Evolutionary conservation across 768 basidiomycete species (phyloP).

Genomic region (Boletus fagicola): DNA sequence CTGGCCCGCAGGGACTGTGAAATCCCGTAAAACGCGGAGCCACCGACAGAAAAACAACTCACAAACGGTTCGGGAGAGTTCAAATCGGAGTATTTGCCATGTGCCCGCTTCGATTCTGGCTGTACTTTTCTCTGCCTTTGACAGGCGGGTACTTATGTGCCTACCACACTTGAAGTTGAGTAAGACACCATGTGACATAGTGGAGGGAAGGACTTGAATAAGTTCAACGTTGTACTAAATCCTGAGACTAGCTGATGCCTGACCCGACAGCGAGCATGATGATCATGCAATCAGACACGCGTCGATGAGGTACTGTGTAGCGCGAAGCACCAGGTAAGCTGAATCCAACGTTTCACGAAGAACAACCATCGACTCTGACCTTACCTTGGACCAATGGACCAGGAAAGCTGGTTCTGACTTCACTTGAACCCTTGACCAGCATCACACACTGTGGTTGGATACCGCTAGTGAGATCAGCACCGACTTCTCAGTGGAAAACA

Average conservation of each 20-base stretch:
- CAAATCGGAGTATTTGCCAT: no score
- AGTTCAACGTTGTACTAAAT: not conserved
- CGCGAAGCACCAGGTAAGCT: not conserved
- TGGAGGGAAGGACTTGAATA: not conserved
- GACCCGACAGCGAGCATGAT: not conserved
- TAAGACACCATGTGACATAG: not conserved
- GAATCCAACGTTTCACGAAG: no score
- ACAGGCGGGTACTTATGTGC: not conserved
- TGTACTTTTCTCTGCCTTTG: not conserved
- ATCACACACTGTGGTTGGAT: not conserved
- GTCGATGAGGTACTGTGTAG: not conserved
- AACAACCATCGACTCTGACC: not conserved
- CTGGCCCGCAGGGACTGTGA: not conserved
- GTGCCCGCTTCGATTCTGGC: not conserved
- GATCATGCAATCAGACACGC: not conserved
- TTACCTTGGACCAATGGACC: no score
- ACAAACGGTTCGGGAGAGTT: not conserved
- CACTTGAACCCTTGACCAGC: not conserved
- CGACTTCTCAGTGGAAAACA: not conserved
- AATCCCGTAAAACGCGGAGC: not conserved
- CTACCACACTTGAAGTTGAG: not conserved
- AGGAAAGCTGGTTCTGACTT: not conserved
- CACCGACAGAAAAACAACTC: not conserved
- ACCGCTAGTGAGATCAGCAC: no score
- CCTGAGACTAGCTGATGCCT: not conserved